Evolutionary conservation across 163 green algal species (phyloP), one percentile per base, ranked within the genome.

Genomic region (Scenedesmus sp.): DNA sequence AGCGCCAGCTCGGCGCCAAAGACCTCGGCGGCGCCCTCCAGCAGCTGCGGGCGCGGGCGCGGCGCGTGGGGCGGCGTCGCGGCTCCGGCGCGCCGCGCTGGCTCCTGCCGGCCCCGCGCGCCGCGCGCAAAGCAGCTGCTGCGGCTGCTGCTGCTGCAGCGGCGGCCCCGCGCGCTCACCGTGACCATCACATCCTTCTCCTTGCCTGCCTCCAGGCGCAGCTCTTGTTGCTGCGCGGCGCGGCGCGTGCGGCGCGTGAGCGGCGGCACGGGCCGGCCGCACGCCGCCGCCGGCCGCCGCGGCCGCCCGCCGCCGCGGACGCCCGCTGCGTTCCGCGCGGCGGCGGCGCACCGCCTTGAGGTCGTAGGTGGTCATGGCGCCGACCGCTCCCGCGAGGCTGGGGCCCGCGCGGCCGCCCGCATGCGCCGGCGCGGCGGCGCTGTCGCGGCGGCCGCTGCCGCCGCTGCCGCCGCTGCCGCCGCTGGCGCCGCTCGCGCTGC

Each of bases 1-100:
- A 83, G 64, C 1, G 54, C 33, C 20, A 83, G 67, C 75, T 83
- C 75, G 22, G 64, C 64, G n/a, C 75, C 75, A 71, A 83, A 83
- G 15, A 83, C 56, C 47, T 83, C 75, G 13, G 75, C 75, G 17
- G 63, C n/a, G 39, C 75, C 75, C 24, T 54, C 42, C 29, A 69
- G n/a, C 34, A 81, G 42, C 74, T 81, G 62, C 39, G 48, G 13
- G 26, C 29, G 60, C 13, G 11, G 42, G 34, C 34, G 1, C 22
- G 26, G 24, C 29, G 39, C 39, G 39, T 47, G 39, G 39, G n/a
- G n/a, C n/a, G n/a, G n/a, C n/a, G n/a, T n/a, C n/a, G n/a, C n/a
- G n/a, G n/a, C n/a, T n/a, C n/a, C n/a, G n/a, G n/a, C n/a, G n/a
- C n/a, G n/a, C n/a, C n/a, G n/a, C n/a, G n/a, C 10, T 47, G 39